These are phyloP conservation scores for Xylariomycetidae sp. DNA, from an alignment of 2,329 filamentous ascomycete genomes.

Conservation along the genomic window DNA sequence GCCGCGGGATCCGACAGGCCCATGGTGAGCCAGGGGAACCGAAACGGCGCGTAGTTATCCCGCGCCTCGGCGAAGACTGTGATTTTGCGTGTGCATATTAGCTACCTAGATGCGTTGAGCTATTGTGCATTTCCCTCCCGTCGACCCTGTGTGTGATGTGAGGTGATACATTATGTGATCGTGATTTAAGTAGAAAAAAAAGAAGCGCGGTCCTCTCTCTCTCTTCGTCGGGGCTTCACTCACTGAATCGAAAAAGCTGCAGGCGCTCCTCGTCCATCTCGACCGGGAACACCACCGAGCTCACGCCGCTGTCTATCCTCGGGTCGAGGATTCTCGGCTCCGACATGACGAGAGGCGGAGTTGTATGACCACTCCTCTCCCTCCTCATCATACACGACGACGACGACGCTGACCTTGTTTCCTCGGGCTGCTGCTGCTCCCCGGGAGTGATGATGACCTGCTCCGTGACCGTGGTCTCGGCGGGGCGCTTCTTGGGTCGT, in stretches of 20 bases:
- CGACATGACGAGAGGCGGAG: no score
- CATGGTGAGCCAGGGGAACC: slow-evolving; percentile 20
- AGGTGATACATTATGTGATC: no score
- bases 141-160: no score
- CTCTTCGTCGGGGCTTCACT: no score
- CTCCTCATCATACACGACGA: no score
- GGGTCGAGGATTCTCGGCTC: slow-evolving; percentile 9
- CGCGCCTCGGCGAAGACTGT: slow-evolving; percentile 18
- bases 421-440: background rate
- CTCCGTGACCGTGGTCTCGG: slow-evolving; percentile 9
- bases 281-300: slow-evolving; percentile 14
- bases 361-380: no score
- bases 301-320: slow-evolving; percentile 11
- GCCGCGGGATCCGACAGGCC: slow-evolving; percentile 19
- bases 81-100: no score
- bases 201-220: no score
- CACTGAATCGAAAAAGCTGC: slow-evolving; percentile 17
- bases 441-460: background rate
- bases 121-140: no score
- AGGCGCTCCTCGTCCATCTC: slow-evolving; percentile 21
- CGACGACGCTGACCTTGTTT: no score
- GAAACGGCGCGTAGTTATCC: slow-evolving; percentile 17
- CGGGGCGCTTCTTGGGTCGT: slow-evolving; percentile 15
- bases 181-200: no score
- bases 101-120: no score